Conservation (phyloP, 768 basidiomycete species). For the Macrolepiota albuminosa region DNA sequence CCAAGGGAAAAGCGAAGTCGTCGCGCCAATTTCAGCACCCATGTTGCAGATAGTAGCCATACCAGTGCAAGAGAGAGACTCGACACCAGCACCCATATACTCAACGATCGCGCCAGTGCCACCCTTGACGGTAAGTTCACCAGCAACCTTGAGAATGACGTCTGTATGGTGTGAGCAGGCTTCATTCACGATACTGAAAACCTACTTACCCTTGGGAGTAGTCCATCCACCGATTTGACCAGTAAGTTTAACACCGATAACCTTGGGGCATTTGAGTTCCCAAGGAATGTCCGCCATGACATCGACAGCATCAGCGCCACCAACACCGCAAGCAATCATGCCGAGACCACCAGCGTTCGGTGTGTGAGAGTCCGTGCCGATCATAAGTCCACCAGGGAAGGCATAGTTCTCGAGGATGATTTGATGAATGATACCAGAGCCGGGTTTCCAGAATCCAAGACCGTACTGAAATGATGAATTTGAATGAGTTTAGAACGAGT, state of each 20-base stretch:
- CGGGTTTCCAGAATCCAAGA: constrained; percentile 99
- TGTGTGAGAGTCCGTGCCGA: constrained; percentile 99
- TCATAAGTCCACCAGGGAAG: constrained; percentile 99
- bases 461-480: constrained; percentile 59
- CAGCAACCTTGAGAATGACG: constrained; percentile 98
- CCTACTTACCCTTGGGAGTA: constrained; percentile 78
- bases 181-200: not conserved
- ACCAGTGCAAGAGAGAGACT: constrained; percentile 95
- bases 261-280: constrained; percentile 99
- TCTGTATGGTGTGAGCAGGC: constrained; percentile 41
- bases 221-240: constrained; percentile 98
- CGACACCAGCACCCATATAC: constrained; percentile 92
- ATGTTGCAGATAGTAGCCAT: constrained; percentile 99
- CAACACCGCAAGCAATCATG: constrained; percentile 99
- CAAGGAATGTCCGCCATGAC: constrained; percentile 98
- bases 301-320: constrained; percentile 98
- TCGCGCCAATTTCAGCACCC: constrained; percentile 99
- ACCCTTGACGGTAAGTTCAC: constrained; percentile 98
- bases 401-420: constrained; percentile 99
- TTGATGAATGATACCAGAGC: constrained; percentile 98
- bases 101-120: constrained; percentile 99
- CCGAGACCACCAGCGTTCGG: constrained; percentile 99
- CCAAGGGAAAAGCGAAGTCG: constrained; percentile 98
- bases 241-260: constrained; percentile 94
- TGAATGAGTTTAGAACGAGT: not conserved